Evolutionary conservation across 2,329 filamentous ascomycete species (phyloP).

Genomic region (Arthrobotrys iridis): DNA sequence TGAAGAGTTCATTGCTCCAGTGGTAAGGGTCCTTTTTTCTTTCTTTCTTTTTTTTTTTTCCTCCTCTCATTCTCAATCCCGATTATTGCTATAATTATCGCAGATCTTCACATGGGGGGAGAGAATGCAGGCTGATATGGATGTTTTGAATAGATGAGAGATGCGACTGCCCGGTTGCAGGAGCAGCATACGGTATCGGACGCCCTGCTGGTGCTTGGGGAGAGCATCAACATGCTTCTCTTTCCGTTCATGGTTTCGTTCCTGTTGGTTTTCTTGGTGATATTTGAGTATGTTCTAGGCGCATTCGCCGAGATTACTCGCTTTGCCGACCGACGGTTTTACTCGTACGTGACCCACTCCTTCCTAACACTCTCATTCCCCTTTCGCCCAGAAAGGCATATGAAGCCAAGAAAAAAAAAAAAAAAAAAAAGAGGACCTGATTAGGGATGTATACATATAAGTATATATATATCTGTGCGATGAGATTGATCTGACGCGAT

Average conservation of each 20-base stretch:
- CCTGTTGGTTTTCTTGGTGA: slow-evolving; percentile 93
- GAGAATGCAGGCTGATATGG: neutral
- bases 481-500: slow-evolving; percentile 42
- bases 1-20: slow-evolving; percentile 94
- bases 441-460: no score
- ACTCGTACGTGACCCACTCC: slow-evolving; percentile 75
- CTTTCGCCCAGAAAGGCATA: neutral
- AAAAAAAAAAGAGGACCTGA: slow-evolving; percentile 57
- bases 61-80: no score
- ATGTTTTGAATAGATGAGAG: slow-evolving; percentile 56
- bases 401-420: neutral
- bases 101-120: slow-evolving; percentile 8
- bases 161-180: slow-evolving; percentile 65
- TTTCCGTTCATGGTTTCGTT: slow-evolving; percentile 91
- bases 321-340: slow-evolving; percentile 95
- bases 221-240: slow-evolving; percentile 88
- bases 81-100: no score
- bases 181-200: slow-evolving; percentile 68
- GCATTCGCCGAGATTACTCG: slow-evolving; percentile 93
- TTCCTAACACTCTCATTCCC: slow-evolving; percentile 60
- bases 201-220: slow-evolving; percentile 79
- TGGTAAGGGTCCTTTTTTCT: slow-evolving; percentile 67
- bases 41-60: slow-evolving; percentile 6
- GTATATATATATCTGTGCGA: no score
- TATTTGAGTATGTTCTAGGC: slow-evolving; percentile 95